Evolutionary conservation across 2,329 filamentous ascomycete species (phyloP).

Genomic region (Penicillium sp.): DNA sequence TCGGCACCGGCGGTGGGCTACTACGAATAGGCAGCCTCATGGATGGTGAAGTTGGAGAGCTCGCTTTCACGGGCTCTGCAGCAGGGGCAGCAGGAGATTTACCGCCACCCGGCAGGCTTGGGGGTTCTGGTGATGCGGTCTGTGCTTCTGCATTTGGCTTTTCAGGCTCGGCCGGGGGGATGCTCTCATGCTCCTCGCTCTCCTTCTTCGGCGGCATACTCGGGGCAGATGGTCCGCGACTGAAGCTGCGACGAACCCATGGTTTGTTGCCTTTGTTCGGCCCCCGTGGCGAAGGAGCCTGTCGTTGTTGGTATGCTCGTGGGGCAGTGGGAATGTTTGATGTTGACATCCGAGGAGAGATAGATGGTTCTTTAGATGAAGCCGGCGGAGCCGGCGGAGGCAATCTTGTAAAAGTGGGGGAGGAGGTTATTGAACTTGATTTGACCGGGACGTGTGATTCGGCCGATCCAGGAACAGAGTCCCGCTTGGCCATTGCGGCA

Average conservation of each 20-base stretch:
- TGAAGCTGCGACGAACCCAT: conserved; percentile 45
- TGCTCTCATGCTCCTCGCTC: conserved; percentile 33
- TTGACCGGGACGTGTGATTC: conserved; percentile 28
- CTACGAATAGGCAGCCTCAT: conserved; percentile 20
- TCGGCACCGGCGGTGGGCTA: conserved; percentile 12
- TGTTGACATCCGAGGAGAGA: conserved; percentile 42
- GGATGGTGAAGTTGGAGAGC: conserved; percentile 15
- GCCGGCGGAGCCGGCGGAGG: conserved; percentile 31
- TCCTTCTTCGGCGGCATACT: conserved; percentile 36
- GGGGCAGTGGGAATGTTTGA: conserved; percentile 47
- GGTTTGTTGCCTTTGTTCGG: conserved; percentile 42
- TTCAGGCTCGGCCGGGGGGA: conserved; percentile 21
- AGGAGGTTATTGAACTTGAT: conserved; percentile 23
- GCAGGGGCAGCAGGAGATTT: conserved; percentile 4
- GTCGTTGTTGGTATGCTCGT: conserved; percentile 44
- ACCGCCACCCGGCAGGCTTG: conserved; percentile 7
- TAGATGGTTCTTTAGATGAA: conserved; percentile 37
- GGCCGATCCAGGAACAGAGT: conserved; percentile 19
- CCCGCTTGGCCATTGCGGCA: conserved; percentile 38
- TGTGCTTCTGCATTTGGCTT: conserved; percentile 21
- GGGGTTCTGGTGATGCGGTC: not conserved
- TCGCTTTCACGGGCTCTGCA: conserved; percentile 4
- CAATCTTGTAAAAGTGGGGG: conserved; percentile 31
- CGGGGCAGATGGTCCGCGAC: conserved; percentile 26
- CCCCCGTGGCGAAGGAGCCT: conserved; percentile 32